phyloP scores from a whole-genome alignment of 768 basidiomycete genomes.

The Boletus huronensis region DNA sequence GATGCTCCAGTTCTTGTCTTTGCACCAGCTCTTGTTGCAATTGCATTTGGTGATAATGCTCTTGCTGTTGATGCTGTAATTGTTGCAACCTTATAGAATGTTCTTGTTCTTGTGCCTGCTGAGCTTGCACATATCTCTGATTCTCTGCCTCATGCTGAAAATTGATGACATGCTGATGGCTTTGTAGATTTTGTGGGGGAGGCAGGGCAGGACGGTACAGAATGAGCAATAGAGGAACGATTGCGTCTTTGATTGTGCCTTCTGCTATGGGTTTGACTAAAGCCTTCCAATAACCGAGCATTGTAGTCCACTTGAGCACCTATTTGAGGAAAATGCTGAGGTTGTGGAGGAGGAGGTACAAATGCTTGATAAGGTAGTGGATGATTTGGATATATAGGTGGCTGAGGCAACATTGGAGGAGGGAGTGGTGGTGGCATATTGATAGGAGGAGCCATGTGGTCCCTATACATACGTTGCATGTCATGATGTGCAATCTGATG shows the following conservation, averaged over 20 bases:
- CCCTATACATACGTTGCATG: background rate
- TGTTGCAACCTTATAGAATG: no score
- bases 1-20: no score
- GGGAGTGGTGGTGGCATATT: background rate
- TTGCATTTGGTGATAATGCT: no score
- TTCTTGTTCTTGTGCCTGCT: no score
- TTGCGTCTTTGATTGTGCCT: background rate
- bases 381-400: no score
- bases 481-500: constrained; percentile 3
- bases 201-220: no score
- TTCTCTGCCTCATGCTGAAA: background rate
- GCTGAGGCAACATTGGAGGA: background rate
- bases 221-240: background rate
- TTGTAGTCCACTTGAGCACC: background rate
- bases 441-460: background rate
- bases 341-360: background rate
- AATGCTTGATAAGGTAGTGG: no score
- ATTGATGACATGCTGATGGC: background rate
- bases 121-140: background rate
- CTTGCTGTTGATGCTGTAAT: no score
- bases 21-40: no score
- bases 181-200: background rate
- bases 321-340: background rate
- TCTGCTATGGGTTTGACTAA: background rate
- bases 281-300: background rate